phyloP scores from a whole-genome alignment of 2,329 filamentous ascomycete species.

The Fusarium sp. region DNA sequence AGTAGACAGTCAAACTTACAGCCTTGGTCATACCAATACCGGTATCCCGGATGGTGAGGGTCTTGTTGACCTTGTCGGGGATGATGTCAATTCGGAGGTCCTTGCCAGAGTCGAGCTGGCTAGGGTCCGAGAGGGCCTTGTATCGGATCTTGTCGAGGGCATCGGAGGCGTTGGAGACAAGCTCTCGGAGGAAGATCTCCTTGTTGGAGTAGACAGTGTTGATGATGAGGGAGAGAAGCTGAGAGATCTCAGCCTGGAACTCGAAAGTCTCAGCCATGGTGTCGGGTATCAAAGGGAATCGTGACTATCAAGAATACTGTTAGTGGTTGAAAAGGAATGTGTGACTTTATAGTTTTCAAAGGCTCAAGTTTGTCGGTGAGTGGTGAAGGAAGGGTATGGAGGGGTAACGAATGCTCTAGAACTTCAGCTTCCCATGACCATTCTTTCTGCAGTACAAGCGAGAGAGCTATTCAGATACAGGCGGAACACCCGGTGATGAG shows the following conservation, averaged over 20 bases:
- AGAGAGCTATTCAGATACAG: conserved; percentile 4
- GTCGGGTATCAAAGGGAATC: conserved; percentile 59
- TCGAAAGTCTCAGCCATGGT: conserved; percentile 98
- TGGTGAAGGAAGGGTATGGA: conserved; percentile 30
- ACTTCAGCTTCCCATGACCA: conserved; percentile 15
- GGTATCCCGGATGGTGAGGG: conserved; percentile 94
- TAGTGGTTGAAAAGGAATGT: conserved; percentile 28
- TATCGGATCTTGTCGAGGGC: conserved; percentile 99
- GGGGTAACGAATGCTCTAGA: conserved; percentile 37
- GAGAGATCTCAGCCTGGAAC: conserved; percentile 99
- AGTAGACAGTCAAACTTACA: conserved; percentile 69
- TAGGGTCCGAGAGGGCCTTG: conserved; percentile 95
- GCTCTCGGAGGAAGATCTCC: conserved; percentile 99
- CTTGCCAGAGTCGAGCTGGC: conserved; percentile 97
- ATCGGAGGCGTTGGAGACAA: conserved; percentile 99
- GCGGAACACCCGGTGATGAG: not conserved
- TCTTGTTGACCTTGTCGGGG: conserved; percentile 97
- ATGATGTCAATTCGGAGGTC: conserved; percentile 99
- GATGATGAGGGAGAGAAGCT: conserved; percentile 99
- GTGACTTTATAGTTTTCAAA: conserved; percentile 11
- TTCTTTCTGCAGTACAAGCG: not conserved
- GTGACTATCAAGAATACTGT: conserved; percentile 44
- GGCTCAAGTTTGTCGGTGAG: conserved; percentile 14
- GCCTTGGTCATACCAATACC: conserved; percentile 99
- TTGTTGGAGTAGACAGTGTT: conserved; percentile 99